A percentile compares a stretch with the other conserved stretches of the same genome.
phyloP scores from a whole-genome alignment of 2,329 filamentous ascomycete genomes.

The Saccharata proteae region DNA sequence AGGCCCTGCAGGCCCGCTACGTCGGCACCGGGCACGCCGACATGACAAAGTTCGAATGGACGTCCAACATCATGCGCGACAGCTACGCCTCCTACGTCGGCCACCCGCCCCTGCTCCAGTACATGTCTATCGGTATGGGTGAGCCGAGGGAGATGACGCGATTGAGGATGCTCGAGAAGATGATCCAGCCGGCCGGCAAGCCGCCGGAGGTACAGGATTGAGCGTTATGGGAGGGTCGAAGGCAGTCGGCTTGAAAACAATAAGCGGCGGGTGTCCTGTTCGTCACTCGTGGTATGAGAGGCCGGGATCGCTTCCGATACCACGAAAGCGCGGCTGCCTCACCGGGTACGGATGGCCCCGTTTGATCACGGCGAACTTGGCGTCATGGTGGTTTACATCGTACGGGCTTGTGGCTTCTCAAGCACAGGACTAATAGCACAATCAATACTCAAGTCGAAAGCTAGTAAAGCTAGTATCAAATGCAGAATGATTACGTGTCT shows the following conservation, averaged over 20 bases:
- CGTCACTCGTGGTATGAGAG: too few species aligned
- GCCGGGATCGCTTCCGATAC: too few species aligned
- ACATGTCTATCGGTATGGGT: slow-evolving; percentile 82
- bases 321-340: too few species aligned
- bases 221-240: too few species aligned
- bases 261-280: too few species aligned
- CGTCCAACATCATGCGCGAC: slow-evolving; percentile 88
- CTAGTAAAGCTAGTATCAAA: neutral
- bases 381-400: too few species aligned
- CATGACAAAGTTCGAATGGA: slow-evolving; percentile 96
- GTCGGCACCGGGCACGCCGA: slow-evolving; percentile 93
- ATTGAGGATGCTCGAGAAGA: slow-evolving; percentile 65
- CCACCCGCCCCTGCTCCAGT: slow-evolving; percentile 76
- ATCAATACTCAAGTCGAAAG: slow-evolving; percentile 2
- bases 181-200: slow-evolving; percentile 53
- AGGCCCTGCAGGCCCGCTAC: slow-evolving; percentile 90
- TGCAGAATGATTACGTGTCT: neutral
- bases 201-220: slow-evolving; percentile 32
- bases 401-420: too few species aligned
- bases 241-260: too few species aligned
- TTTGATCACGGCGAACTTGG: too few species aligned
- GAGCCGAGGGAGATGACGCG: slow-evolving; percentile 71
- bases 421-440: neutral
- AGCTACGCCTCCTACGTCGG: slow-evolving; percentile 81
- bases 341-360: too few species aligned